phyloP scores from a whole-genome alignment of 2,329 filamentous ascomycete species.

The Aspergillus bombycis region DNA sequence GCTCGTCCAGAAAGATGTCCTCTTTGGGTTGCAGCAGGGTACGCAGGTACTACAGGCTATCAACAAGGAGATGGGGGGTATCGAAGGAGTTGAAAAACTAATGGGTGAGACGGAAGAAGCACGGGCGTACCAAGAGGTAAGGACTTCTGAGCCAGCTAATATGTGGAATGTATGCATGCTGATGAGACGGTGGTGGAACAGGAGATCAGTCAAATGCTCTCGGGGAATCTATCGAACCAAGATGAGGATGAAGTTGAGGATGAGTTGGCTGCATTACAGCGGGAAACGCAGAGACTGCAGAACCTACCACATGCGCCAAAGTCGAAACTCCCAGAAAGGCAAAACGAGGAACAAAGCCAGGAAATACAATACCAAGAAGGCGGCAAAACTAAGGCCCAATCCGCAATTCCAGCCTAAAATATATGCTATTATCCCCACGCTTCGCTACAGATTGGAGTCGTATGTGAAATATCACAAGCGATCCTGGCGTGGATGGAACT shows the following conservation, averaged over 20 bases:
- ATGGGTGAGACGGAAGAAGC: conserved; percentile 92
- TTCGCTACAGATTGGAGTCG: not conserved
- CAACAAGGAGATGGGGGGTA: conserved; percentile 90
- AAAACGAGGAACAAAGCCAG: conserved; percentile 26
- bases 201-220: conserved; percentile 92
- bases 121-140: conserved; percentile 83
- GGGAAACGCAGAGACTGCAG: conserved; percentile 53
- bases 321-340: conserved; percentile 31
- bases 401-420: conserved; percentile 16
- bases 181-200: conserved; percentile 40
- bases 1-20: conserved; percentile 91
- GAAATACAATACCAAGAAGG: conserved; percentile 23
- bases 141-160: conserved; percentile 25
- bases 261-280: conserved; percentile 81
- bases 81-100: conserved; percentile 92
- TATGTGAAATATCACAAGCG: conserved; percentile 19
- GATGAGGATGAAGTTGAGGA: conserved; percentile 99
- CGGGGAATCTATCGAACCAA: conserved; percentile 83
- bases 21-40: conserved; percentile 90
- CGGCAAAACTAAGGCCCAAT: conserved; percentile 27
- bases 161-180: conserved; percentile 6
- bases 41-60: conserved; percentile 89
- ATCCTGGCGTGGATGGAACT: conserved; percentile 29
- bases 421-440: not conserved
- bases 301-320: conserved; percentile 45